These are phyloP conservation scores for Pneumocystis sp. DNA, from an alignment of 1,139 yeast species.

Conservation along the genomic window DNA sequence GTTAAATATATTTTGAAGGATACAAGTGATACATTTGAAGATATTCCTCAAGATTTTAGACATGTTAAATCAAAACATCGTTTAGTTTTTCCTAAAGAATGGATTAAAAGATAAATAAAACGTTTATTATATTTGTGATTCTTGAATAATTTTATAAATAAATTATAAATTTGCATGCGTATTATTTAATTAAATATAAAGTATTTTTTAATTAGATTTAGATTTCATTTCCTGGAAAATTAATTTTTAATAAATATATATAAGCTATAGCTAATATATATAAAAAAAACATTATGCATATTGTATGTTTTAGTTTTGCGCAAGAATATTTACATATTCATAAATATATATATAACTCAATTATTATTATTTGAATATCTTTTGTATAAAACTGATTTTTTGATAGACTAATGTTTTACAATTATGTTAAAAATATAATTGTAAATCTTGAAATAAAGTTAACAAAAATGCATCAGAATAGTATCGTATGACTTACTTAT, in stretches of 20 bases:
- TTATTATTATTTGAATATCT: too few relatives aligned
- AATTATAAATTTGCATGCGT: not conserved
- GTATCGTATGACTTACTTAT: not conserved
- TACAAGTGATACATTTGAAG: conserved; percentile 46
- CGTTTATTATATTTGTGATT: not conserved
- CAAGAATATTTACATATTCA: not conserved
- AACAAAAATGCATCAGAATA: not conserved
- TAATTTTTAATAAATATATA: not conserved
- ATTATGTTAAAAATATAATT: not conserved
- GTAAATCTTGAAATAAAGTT: not conserved
- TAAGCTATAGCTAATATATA: not conserved
- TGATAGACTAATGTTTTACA: not conserved
- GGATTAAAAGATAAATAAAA: conserved; percentile 29
- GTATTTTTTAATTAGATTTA: too few relatives aligned
- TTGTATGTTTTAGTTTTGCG: too few relatives aligned
- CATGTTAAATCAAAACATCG: conserved; percentile 39
- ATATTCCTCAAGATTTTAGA: conserved; percentile 70
- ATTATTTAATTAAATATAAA: not conserved
- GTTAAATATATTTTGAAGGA: conserved; percentile 21
- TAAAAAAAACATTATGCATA: not conserved
- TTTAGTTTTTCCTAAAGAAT: conserved; percentile 55
- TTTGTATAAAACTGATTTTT: not conserved
- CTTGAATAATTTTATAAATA: not conserved
- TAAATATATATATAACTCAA: not conserved
- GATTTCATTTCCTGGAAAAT: not conserved